phyloP scores from a whole-genome alignment of 768 basidiomycete genomes.

The Phanerochaete carnosa region DNA sequence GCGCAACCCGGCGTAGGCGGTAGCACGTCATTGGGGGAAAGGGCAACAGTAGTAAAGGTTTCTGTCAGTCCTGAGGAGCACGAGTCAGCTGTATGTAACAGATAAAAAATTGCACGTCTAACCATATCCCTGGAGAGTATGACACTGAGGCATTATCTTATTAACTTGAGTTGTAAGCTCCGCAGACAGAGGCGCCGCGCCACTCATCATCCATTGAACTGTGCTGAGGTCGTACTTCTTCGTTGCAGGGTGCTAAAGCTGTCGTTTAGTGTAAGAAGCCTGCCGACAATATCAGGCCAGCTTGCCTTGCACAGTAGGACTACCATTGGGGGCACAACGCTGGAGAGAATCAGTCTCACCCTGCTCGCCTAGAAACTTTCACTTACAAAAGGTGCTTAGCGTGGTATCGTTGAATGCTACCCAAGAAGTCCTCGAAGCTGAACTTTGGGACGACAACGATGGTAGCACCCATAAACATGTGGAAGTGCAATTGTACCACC shows the following conservation, averaged over 20 bases:
- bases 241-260: conserved; percentile 2
- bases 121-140: conserved; percentile 61
- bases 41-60: conserved; percentile 47
- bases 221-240: conserved; percentile 30
- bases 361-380: background rate
- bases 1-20: conserved; percentile 52
- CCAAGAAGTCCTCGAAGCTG: conserved; percentile 26
- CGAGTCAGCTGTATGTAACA: background rate
- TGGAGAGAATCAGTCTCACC: background rate
- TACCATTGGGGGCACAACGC: conserved; percentile 30
- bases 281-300: background rate
- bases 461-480: conserved; percentile 50
- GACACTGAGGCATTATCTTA: conserved; percentile 46
- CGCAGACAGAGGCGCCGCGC: conserved; percentile 32
- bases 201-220: conserved; percentile 26
- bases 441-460: conserved; percentile 30
- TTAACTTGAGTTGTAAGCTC: conserved; percentile 40
- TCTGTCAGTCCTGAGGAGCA: conserved; percentile 59
- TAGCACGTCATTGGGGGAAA: conserved; percentile 45
- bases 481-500: conserved; percentile 58
- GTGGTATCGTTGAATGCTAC: conserved; percentile 30
- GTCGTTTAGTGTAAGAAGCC: background rate
- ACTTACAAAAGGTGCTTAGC: conserved; percentile 29
- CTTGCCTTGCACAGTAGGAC: conserved; percentile 31
- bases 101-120: background rate